These are phyloP conservation scores for Monilinia aucupariae DNA, from an alignment of 2,329 filamentous ascomycete species.

Conservation along the genomic window DNA sequence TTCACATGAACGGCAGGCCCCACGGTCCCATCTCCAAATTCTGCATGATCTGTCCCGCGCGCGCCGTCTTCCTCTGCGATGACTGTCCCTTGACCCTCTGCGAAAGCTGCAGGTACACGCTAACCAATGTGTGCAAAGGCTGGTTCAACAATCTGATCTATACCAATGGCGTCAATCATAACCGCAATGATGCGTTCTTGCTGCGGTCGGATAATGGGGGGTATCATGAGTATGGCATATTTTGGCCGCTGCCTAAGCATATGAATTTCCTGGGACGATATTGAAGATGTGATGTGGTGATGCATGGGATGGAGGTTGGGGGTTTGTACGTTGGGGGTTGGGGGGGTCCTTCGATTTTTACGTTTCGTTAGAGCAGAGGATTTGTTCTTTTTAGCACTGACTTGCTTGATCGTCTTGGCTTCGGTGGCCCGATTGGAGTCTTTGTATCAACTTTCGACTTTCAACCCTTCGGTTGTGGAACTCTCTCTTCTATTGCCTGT, in stretches of 20 bases:
- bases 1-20: neutral
- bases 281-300: too few relatives aligned
- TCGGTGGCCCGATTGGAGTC: too few relatives aligned
- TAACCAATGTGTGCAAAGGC: neutral
- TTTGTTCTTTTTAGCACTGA: too few relatives aligned
- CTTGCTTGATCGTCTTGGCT: too few relatives aligned
- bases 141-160: slow-evolving; percentile 6
- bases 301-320: neutral
- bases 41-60: neutral
- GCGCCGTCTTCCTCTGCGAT: neutral
- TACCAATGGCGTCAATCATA: neutral
- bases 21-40: neutral
- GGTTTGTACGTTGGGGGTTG: too few relatives aligned
- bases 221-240: slow-evolving; percentile 2
- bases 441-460: too few relatives aligned
- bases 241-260: neutral
- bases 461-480: too few relatives aligned
- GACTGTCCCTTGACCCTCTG: slow-evolving; percentile 3
- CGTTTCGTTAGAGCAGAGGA: too few relatives aligned
- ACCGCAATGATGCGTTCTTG: slow-evolving; percentile 7
- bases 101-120: neutral
- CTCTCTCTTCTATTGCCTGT: too few relatives aligned
- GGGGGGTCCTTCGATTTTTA: too few relatives aligned
- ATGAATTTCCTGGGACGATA: neutral
- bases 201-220: neutral